phyloP scores from a whole-genome alignment of 1,284 basidiomycete species.

The Trametes sp. region DNA sequence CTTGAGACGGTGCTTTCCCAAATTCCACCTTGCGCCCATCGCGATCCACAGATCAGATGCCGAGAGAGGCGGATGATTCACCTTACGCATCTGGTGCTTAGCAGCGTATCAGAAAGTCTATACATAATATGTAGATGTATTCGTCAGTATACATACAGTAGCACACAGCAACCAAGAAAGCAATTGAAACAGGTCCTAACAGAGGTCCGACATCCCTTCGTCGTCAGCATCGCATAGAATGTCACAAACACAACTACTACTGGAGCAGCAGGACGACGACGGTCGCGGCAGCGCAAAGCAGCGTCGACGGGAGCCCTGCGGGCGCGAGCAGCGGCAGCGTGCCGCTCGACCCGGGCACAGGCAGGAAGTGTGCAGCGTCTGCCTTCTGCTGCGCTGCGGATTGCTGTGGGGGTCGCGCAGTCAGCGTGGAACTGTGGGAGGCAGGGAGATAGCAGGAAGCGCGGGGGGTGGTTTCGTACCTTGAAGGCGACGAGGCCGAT shows the following conservation, averaged over 20 bases:
- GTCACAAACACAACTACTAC: no score
- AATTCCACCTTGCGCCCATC: no score
- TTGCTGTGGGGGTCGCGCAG: conserved; percentile 50
- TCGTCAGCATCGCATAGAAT: no score
- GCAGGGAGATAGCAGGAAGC: neutral
- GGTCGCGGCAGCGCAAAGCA: conserved; percentile 15
- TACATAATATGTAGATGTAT: neutral
- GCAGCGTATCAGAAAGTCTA: no score
- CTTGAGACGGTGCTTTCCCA: no score
- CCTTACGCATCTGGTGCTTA: no score
- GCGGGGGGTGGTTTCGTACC: no score
- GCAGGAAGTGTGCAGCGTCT: conserved; percentile 64
- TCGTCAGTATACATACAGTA: neutral
- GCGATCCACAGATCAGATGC: no score
- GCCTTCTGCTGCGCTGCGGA: conserved; percentile 59
- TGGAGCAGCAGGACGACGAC: conserved; percentile 11
- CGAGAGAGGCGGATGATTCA: no score
- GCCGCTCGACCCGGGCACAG: conserved; percentile 61
- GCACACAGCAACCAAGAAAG: neutral
- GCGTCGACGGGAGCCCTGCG: conserved; percentile 8
- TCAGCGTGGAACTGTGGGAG: conserved; percentile 12
- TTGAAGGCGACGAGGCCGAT: conserved; percentile 91
- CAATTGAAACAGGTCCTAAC: neutral
- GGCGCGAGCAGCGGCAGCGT: conserved; percentile 17
- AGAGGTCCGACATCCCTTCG: neutral